Evolutionary conservation across 345 rosid genomes (phyloP), one percentile per base, ranked within the genome.

Genomic region (Eucalyptus cloeziana): DNA sequence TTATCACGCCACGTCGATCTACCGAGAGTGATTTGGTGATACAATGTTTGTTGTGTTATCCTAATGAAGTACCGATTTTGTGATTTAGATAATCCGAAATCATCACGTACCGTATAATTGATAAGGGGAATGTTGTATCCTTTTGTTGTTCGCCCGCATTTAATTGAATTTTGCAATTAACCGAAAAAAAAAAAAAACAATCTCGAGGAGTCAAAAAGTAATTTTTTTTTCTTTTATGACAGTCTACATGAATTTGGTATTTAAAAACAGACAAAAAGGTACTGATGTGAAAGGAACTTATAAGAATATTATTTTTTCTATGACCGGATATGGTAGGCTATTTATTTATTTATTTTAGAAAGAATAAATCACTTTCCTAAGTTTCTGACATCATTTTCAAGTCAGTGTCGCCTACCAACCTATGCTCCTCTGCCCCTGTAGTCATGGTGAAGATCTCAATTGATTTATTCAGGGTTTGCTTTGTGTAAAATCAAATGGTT

Each of bases 11-110:
- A 10, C 27, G 87, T 86, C 79, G 0, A 86, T 3, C 40, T 17
- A 0, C 0, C 2, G 24, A 16, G 9, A 33, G 21, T 8, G 43
- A 8, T 8, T 8, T 33, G 6, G 22, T 24, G 24, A 33, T 31
- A 17, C 10, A 16, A 8, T 16, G 6, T 33, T 17, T 16, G 12
- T 8, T 17, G 9, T 69, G 80, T 33, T 1, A 69, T 19, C 24
- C 5, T 31, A 16, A 69, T 69, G 80, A 16, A 33, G 16, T 16
- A 33, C 9, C 19, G 44, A 16, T 31, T 31, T 8, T 31, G 22
- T 31, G 24, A 69, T 16, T 31, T 67, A 14, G 79, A 67, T 31
- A 8, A n/a, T 64, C 76, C 37, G 5, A 14, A 64, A 64, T 64
- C 16, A 30, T 30, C 69, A 62, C 8, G 58, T 52, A 52, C 58